These are phyloP conservation scores for Pleurotus tuber-regium DNA, from an alignment of 768 basidiomycete species.

Conservation along the genomic window DNA sequence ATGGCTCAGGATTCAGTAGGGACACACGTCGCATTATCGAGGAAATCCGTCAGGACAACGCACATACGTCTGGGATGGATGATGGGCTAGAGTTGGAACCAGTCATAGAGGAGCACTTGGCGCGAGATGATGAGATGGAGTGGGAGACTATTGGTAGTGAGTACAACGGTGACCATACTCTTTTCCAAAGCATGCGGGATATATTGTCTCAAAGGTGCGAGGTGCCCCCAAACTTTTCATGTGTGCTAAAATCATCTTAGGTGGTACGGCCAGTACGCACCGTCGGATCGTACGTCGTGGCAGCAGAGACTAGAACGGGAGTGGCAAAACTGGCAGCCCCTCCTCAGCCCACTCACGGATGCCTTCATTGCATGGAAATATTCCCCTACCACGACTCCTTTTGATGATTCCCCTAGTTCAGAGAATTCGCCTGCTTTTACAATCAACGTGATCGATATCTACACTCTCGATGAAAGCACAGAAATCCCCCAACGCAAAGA, in stretches of 20 bases:
- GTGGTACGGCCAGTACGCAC: neutral
- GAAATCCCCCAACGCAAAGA: conserved; percentile 9
- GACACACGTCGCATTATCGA: neutral
- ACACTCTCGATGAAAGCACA: conserved; percentile 7
- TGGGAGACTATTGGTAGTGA: neutral
- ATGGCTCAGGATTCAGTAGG: neutral
- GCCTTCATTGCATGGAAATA: conserved; percentile 13
- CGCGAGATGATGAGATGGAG: neutral
- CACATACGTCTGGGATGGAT: neutral
- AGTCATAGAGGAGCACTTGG: neutral
- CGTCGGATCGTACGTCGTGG: neutral
- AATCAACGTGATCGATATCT: conserved; percentile 4
- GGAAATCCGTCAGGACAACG: neutral
- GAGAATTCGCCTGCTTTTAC: no score
- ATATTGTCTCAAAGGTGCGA: conserved; percentile 1
- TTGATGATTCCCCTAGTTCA: conserved; percentile 7
- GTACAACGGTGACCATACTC: neutral
- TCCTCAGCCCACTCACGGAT: neutral
- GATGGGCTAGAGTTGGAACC: neutral
- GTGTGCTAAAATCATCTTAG: neutral
- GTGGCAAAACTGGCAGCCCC: neutral
- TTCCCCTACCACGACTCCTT: neutral
- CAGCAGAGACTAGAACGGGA: neutral
- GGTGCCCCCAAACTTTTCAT: neutral
- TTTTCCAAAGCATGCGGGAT: conserved; percentile 1